Evolutionary conservation across 371 early-diverging fungal genomes (phyloP), one percentile per base, ranked within the genome.

Genomic region (Gilbertella persicaria): DNA sequence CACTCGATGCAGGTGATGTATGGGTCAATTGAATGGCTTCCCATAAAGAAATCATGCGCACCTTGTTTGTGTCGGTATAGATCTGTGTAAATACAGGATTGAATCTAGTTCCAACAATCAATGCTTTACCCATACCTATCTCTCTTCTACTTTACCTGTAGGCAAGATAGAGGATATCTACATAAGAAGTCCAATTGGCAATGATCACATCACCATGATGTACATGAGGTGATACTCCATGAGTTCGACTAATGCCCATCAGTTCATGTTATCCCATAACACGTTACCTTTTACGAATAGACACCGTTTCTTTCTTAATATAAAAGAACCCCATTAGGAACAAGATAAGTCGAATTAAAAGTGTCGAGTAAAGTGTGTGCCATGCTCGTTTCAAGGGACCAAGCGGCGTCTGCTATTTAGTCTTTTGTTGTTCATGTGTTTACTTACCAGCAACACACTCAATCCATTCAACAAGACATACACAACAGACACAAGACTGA

Each of bases 121-220:
- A n/a, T n/a, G n/a, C n/a, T n/a, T n/a, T 40, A 28, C 20, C 36
- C 1, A 19, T 17, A 33, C 12, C 28, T 28, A 3, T 35, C 9
- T 12, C n/a, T 36, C 23, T 28, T 7, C 14, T 9, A 1, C 17
- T 26, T 52, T 77, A 91, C 83, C 72, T 64, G 53, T 68, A 83
- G 3, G 85, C 83, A n/a, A 92, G 66, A 47, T 89, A 91, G 33
- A 95, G 41, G 4, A 94, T 62, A 49, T 95, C 94, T 38, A 94
- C 69, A 58, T 95, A 95, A 4, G 93, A 93, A 1, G 83, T 79
- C 76, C 92, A 91, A 66, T 94, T 95, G 45, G 89, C 71, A 10
- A 93, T 69, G 41, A 93, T 86, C 4, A 95, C 49, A 58, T 92
- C 85, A 45, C 92, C 93, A 14, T 75, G 57, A 35, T 61, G 59